Base-by-base conservation (phyloP, 2,329 filamentous ascomycete genomes). In the Colletotrichum orbiculare region DNA sequence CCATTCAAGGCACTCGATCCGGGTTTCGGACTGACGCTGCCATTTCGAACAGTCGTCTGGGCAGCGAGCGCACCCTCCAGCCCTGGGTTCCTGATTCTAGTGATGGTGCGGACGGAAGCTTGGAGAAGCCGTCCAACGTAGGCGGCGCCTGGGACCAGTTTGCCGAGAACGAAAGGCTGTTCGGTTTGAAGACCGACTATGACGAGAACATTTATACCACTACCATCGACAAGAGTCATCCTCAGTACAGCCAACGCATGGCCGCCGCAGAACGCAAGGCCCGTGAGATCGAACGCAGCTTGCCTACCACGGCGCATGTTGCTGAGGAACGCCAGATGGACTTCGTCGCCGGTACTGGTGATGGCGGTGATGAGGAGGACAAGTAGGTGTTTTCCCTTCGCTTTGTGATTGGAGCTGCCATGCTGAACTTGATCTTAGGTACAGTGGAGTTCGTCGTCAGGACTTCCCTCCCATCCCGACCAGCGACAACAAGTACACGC, bases 181-280 rank as follows among this genome's bases (percentile, higher is more conserved):
- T 97, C 74, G 96, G 96, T 41, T 80, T 96, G 43, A 93, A 89
- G 77, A 96, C 91, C 56, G 93, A 94, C 72, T 99, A 98, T 75
- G 89, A 98, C 73, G 96, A 98, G 78, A 94, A 92, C 71, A 88
- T 96, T 47, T 99, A 99, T 80, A 99, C 96, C 2, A 99, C 96
- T 9, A 81, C 87, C 45, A 96, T 99, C 73, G 89, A 99, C 78
- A 93, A 89, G 73, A 91, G 79, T 68, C 89, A 97, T 71, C 94
- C 96, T 1, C 84, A 91, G 58, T 97, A 96, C 78, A 89, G 87
- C 68, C 88, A 93, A 76, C 88, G 90, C 69, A 85, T 91, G 71
- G 93, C 91, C 4, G 87, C 89, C 41, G 96, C 94, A 2, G 93
- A 94, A 25, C 90, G 85, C 70, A 92, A 95, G 73, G 96, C 94